These are phyloP conservation scores for Ogataea allantospora DNA, from an alignment of 805 yeast species.

Conservation along the genomic window DNA sequence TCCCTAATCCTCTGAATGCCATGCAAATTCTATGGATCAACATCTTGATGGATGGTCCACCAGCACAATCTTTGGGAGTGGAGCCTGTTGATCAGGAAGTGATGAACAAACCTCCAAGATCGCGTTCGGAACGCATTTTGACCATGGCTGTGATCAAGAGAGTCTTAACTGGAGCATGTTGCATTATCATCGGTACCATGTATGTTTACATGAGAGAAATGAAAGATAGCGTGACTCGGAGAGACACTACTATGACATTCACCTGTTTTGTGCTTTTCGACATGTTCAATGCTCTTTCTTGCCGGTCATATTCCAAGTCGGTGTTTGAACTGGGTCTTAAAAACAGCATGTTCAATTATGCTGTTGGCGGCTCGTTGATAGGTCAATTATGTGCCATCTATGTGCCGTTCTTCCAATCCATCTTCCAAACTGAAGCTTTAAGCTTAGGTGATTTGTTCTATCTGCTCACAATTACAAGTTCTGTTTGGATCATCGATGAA, in stretches of 20 bases:
- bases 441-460: slow-evolving; percentile 65
- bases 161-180: slow-evolving; percentile 70
- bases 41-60: slow-evolving; percentile 98
- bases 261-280: slow-evolving; percentile 95
- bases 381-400: slow-evolving; percentile 95
- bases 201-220: slow-evolving; percentile 84
- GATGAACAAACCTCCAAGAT: slow-evolving; percentile 95
- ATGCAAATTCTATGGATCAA: slow-evolving; percentile 99
- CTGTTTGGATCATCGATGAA: slow-evolving; percentile 87
- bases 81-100: slow-evolving; percentile 97
- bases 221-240: slow-evolving; percentile 81
- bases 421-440: slow-evolving; percentile 94
- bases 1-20: slow-evolving; percentile 94
- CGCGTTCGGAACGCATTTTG: slow-evolving; percentile 79
- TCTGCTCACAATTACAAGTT: slow-evolving; percentile 63
- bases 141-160: slow-evolving; percentile 68
- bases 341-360: slow-evolving; percentile 89
- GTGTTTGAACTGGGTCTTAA: slow-evolving; percentile 76
- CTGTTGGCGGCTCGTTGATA: slow-evolving; percentile 80
- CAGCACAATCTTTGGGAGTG: slow-evolving; percentile 96
- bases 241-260: slow-evolving; percentile 99
- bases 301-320: slow-evolving; percentile 85
- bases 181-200: slow-evolving; percentile 83
- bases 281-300: slow-evolving; percentile 93
- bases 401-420: slow-evolving; percentile 85